These are phyloP conservation scores for Stereocaulon alpinum DNA, from an alignment of 495 filamentous ascomycete genomes.

Conservation along the genomic window DNA sequence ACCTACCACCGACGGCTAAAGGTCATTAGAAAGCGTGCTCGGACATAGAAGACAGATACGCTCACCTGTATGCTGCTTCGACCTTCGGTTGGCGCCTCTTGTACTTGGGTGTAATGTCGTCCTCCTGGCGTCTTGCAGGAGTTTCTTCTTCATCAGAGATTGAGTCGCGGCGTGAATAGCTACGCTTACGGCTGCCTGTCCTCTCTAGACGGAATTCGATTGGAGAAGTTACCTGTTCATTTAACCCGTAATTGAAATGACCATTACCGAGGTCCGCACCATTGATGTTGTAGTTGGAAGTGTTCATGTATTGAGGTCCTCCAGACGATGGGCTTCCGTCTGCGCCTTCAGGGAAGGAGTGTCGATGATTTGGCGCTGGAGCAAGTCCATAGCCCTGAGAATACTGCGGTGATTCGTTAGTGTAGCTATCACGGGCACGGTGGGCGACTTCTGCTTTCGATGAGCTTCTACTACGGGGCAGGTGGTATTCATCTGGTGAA, in stretches of 20 bases:
- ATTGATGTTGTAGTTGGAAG: neutral
- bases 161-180: conserved; percentile 16
- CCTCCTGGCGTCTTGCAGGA: conserved; percentile 22
- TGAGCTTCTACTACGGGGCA: conserved; percentile 7
- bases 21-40: conserved; percentile 13
- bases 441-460: conserved; percentile 4
- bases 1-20: conserved; percentile 25
- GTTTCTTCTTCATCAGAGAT: conserved; percentile 20
- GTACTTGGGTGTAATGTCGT: conserved; percentile 21
- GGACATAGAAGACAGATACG: neutral
- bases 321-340: conserved; percentile 13
- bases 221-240: conserved; percentile 15
- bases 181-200: conserved; percentile 16
- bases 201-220: conserved; percentile 15
- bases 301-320: conserved; percentile 2
- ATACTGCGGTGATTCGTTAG: neutral
- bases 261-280: conserved; percentile 9
- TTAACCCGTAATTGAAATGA: neutral
- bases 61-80: conserved; percentile 24
- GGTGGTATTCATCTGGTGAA: conserved; percentile 1
- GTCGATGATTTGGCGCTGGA: conserved; percentile 11
- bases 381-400: conserved; percentile 7
- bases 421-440: neutral
- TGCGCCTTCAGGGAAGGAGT: conserved; percentile 9
- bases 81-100: conserved; percentile 24